phyloP scores from a whole-genome alignment of 2,329 filamentous ascomycete species.

The Cryphonectria naterciae region DNA sequence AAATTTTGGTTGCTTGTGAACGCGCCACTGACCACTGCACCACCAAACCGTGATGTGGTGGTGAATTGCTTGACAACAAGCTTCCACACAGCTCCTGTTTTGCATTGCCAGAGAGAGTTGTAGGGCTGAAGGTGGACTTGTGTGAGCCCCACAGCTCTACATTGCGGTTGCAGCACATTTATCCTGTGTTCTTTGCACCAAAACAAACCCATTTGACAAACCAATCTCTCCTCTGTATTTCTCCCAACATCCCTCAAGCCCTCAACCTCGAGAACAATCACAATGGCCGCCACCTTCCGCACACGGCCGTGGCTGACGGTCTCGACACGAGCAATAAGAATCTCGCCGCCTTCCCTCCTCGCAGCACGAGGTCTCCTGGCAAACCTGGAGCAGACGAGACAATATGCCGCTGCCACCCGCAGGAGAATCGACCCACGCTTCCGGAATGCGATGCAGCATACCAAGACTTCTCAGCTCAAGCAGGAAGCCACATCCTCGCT shows the following conservation, averaged over 20 bases:
- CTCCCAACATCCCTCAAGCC: not conserved
- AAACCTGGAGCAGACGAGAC: conserved; percentile 23
- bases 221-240: not conserved
- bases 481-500: conserved; percentile 21
- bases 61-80: not conserved
- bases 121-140: not conserved
- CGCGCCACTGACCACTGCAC: not conserved
- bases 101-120: not conserved
- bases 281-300: conserved; percentile 29
- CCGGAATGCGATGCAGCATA: conserved; percentile 4
- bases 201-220: not conserved
- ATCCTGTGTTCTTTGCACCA: no score
- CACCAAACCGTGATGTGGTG: not conserved
- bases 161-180: not conserved
- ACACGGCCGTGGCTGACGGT: conserved; percentile 26
- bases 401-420: not conserved
- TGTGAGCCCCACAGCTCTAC: not conserved
- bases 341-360: not conserved
- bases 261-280: not conserved
- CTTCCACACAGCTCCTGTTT: not conserved
- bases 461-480: not conserved
- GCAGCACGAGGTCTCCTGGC: conserved; percentile 9
- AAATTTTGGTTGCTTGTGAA: conserved; percentile 9
- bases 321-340: not conserved
- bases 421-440: conserved; percentile 18